Percentiles rank a stretch among this genome's conserved stretches.
Conservation (phyloP, 306 rosid genomes). For the Dicorynia guianensis region DNA sequence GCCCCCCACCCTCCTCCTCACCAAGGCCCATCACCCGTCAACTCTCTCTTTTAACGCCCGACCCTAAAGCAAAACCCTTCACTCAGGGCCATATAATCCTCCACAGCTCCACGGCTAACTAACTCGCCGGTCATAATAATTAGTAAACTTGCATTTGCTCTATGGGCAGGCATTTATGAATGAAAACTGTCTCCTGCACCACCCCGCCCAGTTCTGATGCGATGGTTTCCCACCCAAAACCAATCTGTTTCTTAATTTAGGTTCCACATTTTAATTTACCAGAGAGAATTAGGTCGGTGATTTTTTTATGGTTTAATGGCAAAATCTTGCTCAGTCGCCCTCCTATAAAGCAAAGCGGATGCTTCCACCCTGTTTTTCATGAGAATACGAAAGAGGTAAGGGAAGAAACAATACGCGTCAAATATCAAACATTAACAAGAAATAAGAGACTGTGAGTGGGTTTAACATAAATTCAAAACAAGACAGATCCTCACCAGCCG, state of each 20-base stretch:
- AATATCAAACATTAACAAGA: conserved; percentile 4
- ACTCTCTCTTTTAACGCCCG: conserved; percentile 23
- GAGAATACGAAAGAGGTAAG: neutral
- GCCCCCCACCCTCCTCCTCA: neutral
- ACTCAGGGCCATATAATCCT: conserved; percentile 10
- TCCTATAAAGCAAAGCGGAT: conserved; percentile 96
- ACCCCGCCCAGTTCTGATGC: conserved; percentile 43
- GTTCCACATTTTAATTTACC: conserved; percentile 62
- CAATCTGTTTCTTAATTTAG: conserved; percentile 49
- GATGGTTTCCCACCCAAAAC: conserved; percentile 45
- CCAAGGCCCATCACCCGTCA: conserved; percentile 36
- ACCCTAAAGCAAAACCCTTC: conserved; percentile 30
- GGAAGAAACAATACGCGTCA: conserved; percentile 44
- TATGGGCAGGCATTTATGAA: conserved; percentile 26
- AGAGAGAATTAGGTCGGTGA: conserved; percentile 46
- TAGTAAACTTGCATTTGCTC: conserved; percentile 29
- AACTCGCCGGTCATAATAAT: conserved; percentile 26
- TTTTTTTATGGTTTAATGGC: conserved; percentile 71
- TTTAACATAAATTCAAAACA: conserved; percentile 4
- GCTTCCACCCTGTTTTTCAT: conserved; percentile 93
- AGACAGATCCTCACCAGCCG: conserved; percentile 75
- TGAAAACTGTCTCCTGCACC: conserved; percentile 35
- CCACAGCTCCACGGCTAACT: conserved; percentile 42
- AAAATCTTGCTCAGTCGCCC: conserved; percentile 95
- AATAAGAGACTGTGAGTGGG: neutral